phyloP scores from a whole-genome alignment of 192 early-diverging fungal species.

The Mortierella antarctica region DNA sequence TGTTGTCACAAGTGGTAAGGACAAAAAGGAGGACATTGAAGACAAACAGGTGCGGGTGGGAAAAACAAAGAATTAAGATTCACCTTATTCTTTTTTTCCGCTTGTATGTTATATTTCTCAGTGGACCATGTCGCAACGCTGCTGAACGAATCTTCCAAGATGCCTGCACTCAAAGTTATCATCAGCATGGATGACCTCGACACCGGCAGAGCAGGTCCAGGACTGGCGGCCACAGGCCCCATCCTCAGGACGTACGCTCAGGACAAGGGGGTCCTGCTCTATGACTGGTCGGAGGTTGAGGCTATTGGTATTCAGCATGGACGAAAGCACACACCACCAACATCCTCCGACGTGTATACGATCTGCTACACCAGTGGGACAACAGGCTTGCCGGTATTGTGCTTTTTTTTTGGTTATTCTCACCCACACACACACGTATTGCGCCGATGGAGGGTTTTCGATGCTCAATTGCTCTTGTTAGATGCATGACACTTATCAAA shows the following conservation, averaged over 20 bases:
- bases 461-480: neutral
- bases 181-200: slow-evolving; percentile 80
- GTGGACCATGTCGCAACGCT: slow-evolving; percentile 61
- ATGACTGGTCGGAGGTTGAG: slow-evolving; percentile 71
- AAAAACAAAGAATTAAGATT: neutral
- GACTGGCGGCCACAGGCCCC: slow-evolving; percentile 16
- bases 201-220: slow-evolving; percentile 34
- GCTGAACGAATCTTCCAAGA: slow-evolving; percentile 65
- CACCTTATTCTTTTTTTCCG: neutral
- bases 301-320: slow-evolving; percentile 67
- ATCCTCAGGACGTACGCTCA: slow-evolving; percentile 72
- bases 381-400: slow-evolving; percentile 76
- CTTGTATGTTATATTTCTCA: neutral
- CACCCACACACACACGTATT: too few relatives aligned
- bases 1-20: slow-evolving; percentile 68
- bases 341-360: slow-evolving; percentile 73
- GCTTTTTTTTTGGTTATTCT: neutral
- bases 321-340: slow-evolving; percentile 65
- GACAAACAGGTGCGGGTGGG: neutral
- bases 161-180: slow-evolving; percentile 77
- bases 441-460: neutral
- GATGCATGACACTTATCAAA: neutral
- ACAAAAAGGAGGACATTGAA: neutral
- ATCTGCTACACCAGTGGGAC: slow-evolving; percentile 90
- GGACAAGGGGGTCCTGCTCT: slow-evolving; percentile 67